A percentile compares a stretch with the other conserved stretches of the same genome.
Evolutionary conservation across 208 protist genomes (phyloP).

Genomic region (Novymonas esmeraldas): DNA sequence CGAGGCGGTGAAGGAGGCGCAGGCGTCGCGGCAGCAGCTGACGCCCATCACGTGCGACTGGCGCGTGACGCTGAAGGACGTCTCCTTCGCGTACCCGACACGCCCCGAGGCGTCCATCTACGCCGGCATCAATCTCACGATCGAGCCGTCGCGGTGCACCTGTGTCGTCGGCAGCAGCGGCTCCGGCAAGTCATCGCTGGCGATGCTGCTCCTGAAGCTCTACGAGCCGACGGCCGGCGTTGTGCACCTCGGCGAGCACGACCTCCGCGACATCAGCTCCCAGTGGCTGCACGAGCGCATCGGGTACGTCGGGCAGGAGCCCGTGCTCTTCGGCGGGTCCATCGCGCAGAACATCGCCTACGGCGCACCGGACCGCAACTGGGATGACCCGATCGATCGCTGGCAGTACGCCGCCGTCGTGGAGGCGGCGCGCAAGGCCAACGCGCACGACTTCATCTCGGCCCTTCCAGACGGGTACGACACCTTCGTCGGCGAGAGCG

Average conservation of each 20-base stretch:
- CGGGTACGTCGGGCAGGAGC: slow-evolving; percentile 89
- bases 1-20: slow-evolving; percentile 41
- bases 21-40: slow-evolving; percentile 42
- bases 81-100: slow-evolving; percentile 88
- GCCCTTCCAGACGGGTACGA: slow-evolving; percentile 88
- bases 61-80: slow-evolving; percentile 64
- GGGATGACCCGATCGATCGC: slow-evolving; percentile 75
- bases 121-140: slow-evolving; percentile 61
- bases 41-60: slow-evolving; percentile 54
- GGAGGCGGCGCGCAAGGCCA: slow-evolving; percentile 69
- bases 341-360: slow-evolving; percentile 92
- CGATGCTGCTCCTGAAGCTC: slow-evolving; percentile 85
- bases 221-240: slow-evolving; percentile 71
- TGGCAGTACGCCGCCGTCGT: slow-evolving; percentile 76
- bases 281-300: slow-evolving; percentile 78
- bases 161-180: slow-evolving; percentile 88
- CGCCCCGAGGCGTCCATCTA: slow-evolving; percentile 80
- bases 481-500: slow-evolving; percentile 89
- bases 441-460: slow-evolving; percentile 92
- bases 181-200: slow-evolving; percentile 83
- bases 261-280: slow-evolving; percentile 63
- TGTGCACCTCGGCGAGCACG: slow-evolving; percentile 66
- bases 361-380: slow-evolving; percentile 65
- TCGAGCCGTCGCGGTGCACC: slow-evolving; percentile 67
- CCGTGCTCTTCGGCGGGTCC: slow-evolving; percentile 83